Percentiles rank a stretch among this genome's conserved stretches.
Conservation (phyloP, 2,329 filamentous ascomycete genomes). For the Bipolaris bicolor region DNA sequence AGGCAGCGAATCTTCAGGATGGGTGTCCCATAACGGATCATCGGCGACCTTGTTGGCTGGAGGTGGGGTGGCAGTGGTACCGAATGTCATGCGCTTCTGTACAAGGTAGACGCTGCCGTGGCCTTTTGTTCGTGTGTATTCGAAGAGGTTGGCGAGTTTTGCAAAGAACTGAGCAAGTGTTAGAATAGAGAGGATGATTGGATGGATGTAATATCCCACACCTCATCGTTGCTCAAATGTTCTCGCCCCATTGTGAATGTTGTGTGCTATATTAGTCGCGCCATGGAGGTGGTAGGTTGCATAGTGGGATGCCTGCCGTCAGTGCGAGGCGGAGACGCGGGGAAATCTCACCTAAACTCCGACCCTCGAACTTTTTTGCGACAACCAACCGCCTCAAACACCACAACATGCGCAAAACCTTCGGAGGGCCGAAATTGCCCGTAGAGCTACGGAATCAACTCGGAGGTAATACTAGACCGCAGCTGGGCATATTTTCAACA, state of each 20-base stretch:
- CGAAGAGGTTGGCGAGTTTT: constrained; percentile 71
- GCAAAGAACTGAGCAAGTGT: constrained; percentile 69
- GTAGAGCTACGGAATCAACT: constrained; percentile 54
- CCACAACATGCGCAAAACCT: constrained; percentile 47
- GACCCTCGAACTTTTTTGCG: constrained; percentile 42
- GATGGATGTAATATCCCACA: constrained; percentile 46
- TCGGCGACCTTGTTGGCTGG: constrained; percentile 51
- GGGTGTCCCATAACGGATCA: constrained; percentile 65
- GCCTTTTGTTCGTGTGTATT: constrained; percentile 68
- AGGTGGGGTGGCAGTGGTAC: constrained; percentile 48
- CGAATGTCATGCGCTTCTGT: constrained; percentile 69
- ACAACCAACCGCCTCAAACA: constrained; percentile 15
- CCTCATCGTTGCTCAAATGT: constrained; percentile 68
- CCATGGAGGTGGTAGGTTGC: constrained; percentile 25
- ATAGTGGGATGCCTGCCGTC: constrained; percentile 28
- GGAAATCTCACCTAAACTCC: constrained; percentile 32
- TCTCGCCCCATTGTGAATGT: constrained; percentile 53
- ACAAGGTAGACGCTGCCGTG: constrained; percentile 76
- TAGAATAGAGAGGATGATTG: neutral
- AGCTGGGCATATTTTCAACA: neutral
- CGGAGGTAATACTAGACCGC: constrained; percentile 27
- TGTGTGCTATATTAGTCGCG: constrained; percentile 28
- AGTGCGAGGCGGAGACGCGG: constrained; percentile 32
- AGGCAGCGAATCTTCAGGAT: constrained; percentile 66
- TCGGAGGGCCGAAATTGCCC: constrained; percentile 54